Percentiles rank a stretch among this genome's conserved stretches.
phyloP scores from a whole-genome alignment of 441 rosid species.

The Pelargonium cotyledonis region DNA sequence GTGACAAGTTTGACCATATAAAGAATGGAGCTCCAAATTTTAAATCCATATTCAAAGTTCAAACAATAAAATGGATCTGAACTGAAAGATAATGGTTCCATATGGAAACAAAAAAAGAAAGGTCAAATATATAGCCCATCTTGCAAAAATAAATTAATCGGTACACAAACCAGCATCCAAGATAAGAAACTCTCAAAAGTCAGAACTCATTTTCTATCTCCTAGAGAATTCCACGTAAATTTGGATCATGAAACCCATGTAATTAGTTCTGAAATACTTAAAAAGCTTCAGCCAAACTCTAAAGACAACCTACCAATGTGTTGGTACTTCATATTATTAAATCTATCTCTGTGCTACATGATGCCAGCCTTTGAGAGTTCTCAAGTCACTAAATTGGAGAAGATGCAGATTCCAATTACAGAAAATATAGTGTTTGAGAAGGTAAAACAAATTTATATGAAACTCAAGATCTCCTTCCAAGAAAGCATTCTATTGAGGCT shows the following conservation, averaged over 20 bases:
- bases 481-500: slow-evolving; percentile 46
- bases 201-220: slow-evolving; percentile 37
- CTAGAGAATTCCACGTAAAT: slow-evolving; percentile 32
- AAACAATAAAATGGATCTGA: slow-evolving; percentile 7
- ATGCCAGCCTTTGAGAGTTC: slow-evolving; percentile 36
- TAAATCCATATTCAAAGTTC: no score
- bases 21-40: background rate
- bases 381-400: slow-evolving; percentile 45
- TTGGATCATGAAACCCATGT: slow-evolving; percentile 35
- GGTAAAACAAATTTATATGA: slow-evolving; percentile 8
- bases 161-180: slow-evolving; percentile 41
- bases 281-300: slow-evolving; percentile 31
- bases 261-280: slow-evolving; percentile 32
- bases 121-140: slow-evolving; percentile 31
- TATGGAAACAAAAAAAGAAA: slow-evolving; percentile 25
- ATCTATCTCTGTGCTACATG: slow-evolving; percentile 43
- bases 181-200: slow-evolving; percentile 23
- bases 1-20: background rate
- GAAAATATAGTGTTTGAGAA: slow-evolving; percentile 33
- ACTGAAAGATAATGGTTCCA: slow-evolving; percentile 12
- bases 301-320: slow-evolving; percentile 39
- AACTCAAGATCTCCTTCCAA: slow-evolving; percentile 39
- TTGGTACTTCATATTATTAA: slow-evolving; percentile 52
- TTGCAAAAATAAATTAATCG: slow-evolving; percentile 36
- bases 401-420: slow-evolving; percentile 36